Evolutionary conservation across 148 eudicot genomes (phyloP).

Genomic region (Mesembryanthemum crystallinum): DNA sequence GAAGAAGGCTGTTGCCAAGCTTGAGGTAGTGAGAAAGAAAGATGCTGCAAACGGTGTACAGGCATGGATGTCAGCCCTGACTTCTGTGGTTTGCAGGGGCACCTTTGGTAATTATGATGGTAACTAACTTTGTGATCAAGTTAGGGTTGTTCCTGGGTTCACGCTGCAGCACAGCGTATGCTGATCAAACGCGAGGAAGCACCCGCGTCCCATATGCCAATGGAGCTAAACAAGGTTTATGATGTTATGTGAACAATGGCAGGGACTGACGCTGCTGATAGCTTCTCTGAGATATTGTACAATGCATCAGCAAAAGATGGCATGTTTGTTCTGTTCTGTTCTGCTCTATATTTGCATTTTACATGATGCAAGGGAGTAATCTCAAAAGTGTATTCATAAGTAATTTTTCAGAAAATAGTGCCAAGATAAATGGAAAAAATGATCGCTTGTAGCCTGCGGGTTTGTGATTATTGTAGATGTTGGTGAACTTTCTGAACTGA

Average conservation of each 20-base stretch:
- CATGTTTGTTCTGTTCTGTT: too few species aligned
- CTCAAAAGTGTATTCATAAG: neutral
- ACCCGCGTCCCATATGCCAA: neutral
- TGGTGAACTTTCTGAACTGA: too few species aligned
- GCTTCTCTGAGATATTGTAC: slow-evolving; percentile 1
- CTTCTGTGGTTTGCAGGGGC: slow-evolving; percentile 38
- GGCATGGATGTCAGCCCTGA: slow-evolving; percentile 57
- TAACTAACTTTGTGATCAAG: slow-evolving; percentile 6
- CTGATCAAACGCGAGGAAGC: neutral
- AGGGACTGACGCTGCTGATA: neutral
- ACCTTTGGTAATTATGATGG: slow-evolving; percentile 20
- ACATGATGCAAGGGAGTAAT: neutral
- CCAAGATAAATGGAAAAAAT: neutral
- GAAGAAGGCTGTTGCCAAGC: slow-evolving; percentile 48
- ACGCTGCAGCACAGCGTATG: neutral
- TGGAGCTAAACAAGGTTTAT: slow-evolving; percentile 3
- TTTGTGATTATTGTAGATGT: neutral
- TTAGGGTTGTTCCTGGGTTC: neutral
- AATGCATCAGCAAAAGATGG: neutral
- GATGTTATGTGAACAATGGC: neutral
- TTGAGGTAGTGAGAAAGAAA: slow-evolving; percentile 55
- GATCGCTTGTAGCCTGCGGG: too few species aligned
- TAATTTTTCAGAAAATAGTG: neutral
- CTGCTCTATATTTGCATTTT: slow-evolving; percentile 1
- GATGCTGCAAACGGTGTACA: slow-evolving; percentile 45